A percentile compares a stretch with the other conserved stretches of the same genome.
These are phyloP conservation scores for Suillus americanus DNA, from an alignment of 768 basidiomycete species.

Conservation along the genomic window DNA sequence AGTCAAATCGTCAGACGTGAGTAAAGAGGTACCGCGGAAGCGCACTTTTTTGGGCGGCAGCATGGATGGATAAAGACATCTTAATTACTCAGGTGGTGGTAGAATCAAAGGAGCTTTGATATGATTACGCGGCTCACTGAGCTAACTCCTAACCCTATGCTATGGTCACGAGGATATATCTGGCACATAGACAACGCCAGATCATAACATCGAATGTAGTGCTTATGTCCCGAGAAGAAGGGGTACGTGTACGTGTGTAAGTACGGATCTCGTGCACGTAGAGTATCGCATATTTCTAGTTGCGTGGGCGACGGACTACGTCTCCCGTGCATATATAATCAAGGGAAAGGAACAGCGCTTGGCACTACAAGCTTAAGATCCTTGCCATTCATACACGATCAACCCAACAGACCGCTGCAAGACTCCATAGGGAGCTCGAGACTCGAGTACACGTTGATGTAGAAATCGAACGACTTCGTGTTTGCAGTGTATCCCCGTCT, in stretches of 20 bases:
- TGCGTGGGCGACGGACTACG: background rate
- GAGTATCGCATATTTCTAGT: background rate
- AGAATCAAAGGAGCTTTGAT: background rate
- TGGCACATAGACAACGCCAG: background rate
- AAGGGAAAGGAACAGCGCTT: background rate
- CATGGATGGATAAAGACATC: slow-evolving; percentile 53
- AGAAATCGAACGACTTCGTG: background rate
- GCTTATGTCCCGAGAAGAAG: background rate
- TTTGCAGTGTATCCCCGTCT: slow-evolving; percentile 81
- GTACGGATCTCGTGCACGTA: background rate
- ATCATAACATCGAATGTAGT: background rate
- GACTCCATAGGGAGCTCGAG: background rate
- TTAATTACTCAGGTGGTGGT: slow-evolving; percentile 25
- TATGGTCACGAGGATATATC: slow-evolving; percentile 14
- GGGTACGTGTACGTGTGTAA: background rate
- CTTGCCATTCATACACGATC: background rate
- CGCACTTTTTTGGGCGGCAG: slow-evolving; percentile 70
- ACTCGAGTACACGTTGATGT: background rate
- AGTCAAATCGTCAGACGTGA: background rate
- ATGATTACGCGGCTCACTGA: slow-evolving; percentile 13
- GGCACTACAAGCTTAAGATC: background rate
- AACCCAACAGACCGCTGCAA: background rate
- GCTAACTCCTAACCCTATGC: slow-evolving; percentile 24
- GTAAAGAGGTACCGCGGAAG: background rate
- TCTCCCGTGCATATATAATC: background rate